These are phyloP conservation scores for Piper betle DNA, from an alignment of 164 flowering plant genomes.

Conservation along the genomic window DNA sequence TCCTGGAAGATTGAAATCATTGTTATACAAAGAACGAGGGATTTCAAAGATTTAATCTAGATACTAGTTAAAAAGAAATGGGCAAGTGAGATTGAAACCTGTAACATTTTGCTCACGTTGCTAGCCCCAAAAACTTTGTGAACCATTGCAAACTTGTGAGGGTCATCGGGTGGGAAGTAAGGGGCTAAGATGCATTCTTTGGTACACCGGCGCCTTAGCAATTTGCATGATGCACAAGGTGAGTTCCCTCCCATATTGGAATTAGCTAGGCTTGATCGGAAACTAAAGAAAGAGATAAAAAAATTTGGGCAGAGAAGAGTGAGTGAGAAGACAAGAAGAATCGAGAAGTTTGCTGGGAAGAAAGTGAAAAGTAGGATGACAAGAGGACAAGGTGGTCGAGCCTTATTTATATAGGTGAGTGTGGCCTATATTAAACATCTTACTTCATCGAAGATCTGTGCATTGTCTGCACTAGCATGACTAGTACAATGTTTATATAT, in stretches of 20 bases:
- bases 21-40: background rate
- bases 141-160: slow-evolving; percentile 27
- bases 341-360: background rate
- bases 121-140: slow-evolving; percentile 52
- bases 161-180: slow-evolving; percentile 26
- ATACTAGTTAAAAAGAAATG: background rate
- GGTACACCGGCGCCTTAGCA: slow-evolving; percentile 34
- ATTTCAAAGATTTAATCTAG: background rate
- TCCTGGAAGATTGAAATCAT: slow-evolving; percentile 12
- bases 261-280: background rate
- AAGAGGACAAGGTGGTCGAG: background rate
- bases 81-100: slow-evolving; percentile 9
- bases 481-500: no score
- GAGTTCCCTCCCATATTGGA: slow-evolving; percentile 5
- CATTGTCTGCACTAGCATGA: background rate
- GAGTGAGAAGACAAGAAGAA: background rate
- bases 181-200: slow-evolving; percentile 31
- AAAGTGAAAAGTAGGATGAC: background rate
- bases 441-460: no score
- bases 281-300: no score
- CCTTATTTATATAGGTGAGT: background rate
- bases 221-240: slow-evolving; percentile 42
- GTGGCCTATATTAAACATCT: background rate
- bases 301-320: no score
- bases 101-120: slow-evolving; percentile 39